Evolutionary conservation across 2,329 filamentous ascomycete genomes (phyloP).

Genomic region (Phoma sp.): DNA sequence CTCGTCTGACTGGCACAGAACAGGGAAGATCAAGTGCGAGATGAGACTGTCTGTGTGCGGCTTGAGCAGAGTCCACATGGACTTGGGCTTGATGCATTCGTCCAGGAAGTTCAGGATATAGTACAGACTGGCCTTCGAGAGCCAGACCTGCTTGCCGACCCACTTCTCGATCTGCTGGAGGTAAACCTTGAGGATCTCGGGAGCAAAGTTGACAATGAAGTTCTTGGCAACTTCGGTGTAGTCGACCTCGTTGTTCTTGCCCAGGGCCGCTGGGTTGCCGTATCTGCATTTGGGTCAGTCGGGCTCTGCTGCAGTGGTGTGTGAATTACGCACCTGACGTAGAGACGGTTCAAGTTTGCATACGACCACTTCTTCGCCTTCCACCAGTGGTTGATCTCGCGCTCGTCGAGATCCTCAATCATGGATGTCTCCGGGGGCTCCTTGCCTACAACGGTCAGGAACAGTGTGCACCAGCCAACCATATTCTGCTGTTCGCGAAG

Average conservation of each 20-base stretch:
- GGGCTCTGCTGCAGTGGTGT: background rate
- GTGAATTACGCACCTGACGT: slow-evolving; percentile 71
- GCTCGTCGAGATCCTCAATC: slow-evolving; percentile 78
- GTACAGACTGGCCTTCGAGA: slow-evolving; percentile 91
- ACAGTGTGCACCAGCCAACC: slow-evolving; percentile 95
- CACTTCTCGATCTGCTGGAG: slow-evolving; percentile 95
- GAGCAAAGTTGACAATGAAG: slow-evolving; percentile 89
- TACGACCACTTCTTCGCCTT: slow-evolving; percentile 99
- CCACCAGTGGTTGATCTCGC: slow-evolving; percentile 98
- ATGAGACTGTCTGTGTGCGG: slow-evolving; percentile 92
- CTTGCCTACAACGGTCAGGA: slow-evolving; percentile 88
- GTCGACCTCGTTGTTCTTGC: slow-evolving; percentile 75
- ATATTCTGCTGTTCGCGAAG: slow-evolving; percentile 82
- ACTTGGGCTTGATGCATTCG: slow-evolving; percentile 95
- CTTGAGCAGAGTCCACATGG: slow-evolving; percentile 94
- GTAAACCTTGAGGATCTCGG: slow-evolving; percentile 95
- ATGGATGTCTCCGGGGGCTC: slow-evolving; percentile 79
- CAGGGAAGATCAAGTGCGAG: slow-evolving; percentile 92
- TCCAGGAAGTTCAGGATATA: slow-evolving; percentile 95
- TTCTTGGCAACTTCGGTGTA: slow-evolving; percentile 84
- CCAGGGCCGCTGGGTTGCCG: slow-evolving; percentile 80
- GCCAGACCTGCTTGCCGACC: slow-evolving; percentile 92
- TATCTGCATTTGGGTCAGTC: slow-evolving; percentile 65
- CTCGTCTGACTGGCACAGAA: slow-evolving; percentile 89
- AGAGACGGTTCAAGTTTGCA: slow-evolving; percentile 94